Evolutionary conservation across 2,329 filamentous ascomycete genomes (phyloP), one percentile per base, ranked within the genome.

Genomic region (Fusarium sp.): DNA sequence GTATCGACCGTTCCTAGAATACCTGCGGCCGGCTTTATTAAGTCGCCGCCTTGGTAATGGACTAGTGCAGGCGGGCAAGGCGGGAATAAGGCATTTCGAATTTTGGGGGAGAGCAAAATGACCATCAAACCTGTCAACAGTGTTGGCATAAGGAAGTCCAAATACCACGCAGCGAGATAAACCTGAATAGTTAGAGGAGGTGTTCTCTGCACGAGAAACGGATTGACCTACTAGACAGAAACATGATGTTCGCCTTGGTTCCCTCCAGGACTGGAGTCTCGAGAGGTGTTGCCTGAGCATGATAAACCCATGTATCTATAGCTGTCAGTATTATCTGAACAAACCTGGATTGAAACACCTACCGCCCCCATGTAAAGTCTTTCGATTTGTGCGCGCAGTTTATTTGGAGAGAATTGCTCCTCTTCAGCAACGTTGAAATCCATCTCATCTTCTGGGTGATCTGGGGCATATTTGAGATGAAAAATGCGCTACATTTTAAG

Each of bases 331-430:
- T 10, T 19, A 3, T 5, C 19, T 7, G 4, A 15, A 5, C 2
- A 11, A 3, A 3, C 1, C 10, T 4, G 21, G 30, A 19, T 6
- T 86, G 2, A 19, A 25, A 21, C 56, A 94, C 88, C 9, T 40
- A 92, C 85, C 2, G 95, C 88, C 0, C 91, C 94, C 87, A 93
- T 94, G 78, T 96, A 96, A 16, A 95, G 83, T 19, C 94, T 87
- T 80, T 96, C 94, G 4, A 95, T 78, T 46, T 92, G 94, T 6
- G 90, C 88, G n/a, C 93, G 87, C 43, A 96, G 84, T 80, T 95
- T 96, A 77, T 96, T 93, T 0, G 93, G 93, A 0, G 92, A 93
- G 79, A 95, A 95, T 67, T 95, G 92, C 75, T 95, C 93, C 59
- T 94, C 91, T 50, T 94, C 90, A 11, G 92, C 90, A 19, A 75